Percentiles rank a stretch among this genome's conserved stretches.
phyloP scores from a whole-genome alignment of 2,329 filamentous ascomycete species.

The Magnaporthales sp. region DNA sequence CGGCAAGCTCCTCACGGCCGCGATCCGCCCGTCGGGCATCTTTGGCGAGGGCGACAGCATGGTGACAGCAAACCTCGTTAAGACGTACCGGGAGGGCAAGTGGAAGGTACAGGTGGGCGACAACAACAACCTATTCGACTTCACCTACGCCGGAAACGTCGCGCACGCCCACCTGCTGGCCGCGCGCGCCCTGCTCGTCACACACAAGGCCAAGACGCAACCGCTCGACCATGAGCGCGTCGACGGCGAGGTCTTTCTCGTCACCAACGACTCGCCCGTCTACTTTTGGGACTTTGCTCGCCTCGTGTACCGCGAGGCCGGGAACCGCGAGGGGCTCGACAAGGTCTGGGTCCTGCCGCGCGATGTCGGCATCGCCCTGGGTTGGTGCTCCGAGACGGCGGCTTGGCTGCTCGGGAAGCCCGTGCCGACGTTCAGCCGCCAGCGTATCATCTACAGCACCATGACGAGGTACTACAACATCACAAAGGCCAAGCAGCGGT shows the following conservation, averaged over 20 bases:
- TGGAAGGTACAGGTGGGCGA: slow-evolving; percentile 74
- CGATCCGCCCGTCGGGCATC: slow-evolving; percentile 81
- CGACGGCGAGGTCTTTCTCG: slow-evolving; percentile 80
- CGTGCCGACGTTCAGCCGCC: slow-evolving; percentile 45
- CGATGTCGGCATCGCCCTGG: slow-evolving; percentile 42
- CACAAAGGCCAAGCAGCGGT: slow-evolving; percentile 59
- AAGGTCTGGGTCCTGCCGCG: slow-evolving; percentile 47
- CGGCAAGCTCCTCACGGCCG: slow-evolving; percentile 60
- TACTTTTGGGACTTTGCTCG: slow-evolving; percentile 89
- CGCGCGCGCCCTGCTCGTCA: slow-evolving; percentile 60
- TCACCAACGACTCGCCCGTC: slow-evolving; percentile 81
- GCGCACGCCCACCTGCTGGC: slow-evolving; percentile 78
- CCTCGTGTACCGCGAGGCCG: slow-evolving; percentile 62
- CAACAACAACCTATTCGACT: slow-evolving; percentile 55
- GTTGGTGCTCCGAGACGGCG: slow-evolving; percentile 43
- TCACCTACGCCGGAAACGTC: slow-evolving; percentile 56
- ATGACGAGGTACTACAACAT: slow-evolving; percentile 76
- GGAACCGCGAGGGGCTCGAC: slow-evolving; percentile 39
- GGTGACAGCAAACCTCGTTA: slow-evolving; percentile 63
- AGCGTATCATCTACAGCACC: slow-evolving; percentile 56
- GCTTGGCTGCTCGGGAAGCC: slow-evolving; percentile 39
- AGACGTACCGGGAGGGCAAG: slow-evolving; percentile 58
- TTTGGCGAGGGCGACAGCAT: slow-evolving; percentile 85
- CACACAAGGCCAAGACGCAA: slow-evolving; percentile 42
- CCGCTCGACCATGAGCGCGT: slow-evolving; percentile 66